Evolutionary conservation across 345 rosid genomes (phyloP).

Genomic region (Eutrema yunnanense): DNA sequence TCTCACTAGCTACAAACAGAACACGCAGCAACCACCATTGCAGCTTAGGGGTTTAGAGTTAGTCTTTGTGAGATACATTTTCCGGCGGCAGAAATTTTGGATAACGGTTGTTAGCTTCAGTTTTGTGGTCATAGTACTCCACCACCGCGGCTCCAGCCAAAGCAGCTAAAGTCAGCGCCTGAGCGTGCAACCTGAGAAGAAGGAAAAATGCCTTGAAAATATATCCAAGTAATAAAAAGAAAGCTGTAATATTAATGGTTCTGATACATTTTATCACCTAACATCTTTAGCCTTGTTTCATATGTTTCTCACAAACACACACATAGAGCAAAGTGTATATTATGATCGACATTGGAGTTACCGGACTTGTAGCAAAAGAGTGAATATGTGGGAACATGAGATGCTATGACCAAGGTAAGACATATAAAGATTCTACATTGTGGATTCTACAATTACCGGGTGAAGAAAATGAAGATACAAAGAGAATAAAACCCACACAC

Average conservation of each 20-base stretch:
- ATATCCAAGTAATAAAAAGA: background rate
- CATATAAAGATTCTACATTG: background rate
- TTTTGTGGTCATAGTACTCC: constrained; percentile 63
- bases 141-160: constrained; percentile 75
- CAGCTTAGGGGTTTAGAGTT: background rate
- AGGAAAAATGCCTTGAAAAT: background rate
- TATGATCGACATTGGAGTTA: background rate
- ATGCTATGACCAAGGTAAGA: background rate
- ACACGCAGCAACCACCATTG: background rate
- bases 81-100: constrained; percentile 39
- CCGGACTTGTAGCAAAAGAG: background rate
- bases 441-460: background rate
- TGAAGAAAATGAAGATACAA: background rate
- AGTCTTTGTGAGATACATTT: constrained; percentile 41
- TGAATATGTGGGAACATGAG: background rate
- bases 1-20: background rate
- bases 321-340: background rate
- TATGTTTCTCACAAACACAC: background rate
- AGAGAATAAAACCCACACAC: background rate
- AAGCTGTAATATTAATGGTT: background rate
- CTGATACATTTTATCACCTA: background rate
- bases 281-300: background rate
- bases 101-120: constrained; percentile 35
- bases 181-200: constrained; percentile 67
- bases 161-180: constrained; percentile 76